Conservation (phyloP, 1,284 basidiomycete genomes). For the Tilletia caries region DNA sequence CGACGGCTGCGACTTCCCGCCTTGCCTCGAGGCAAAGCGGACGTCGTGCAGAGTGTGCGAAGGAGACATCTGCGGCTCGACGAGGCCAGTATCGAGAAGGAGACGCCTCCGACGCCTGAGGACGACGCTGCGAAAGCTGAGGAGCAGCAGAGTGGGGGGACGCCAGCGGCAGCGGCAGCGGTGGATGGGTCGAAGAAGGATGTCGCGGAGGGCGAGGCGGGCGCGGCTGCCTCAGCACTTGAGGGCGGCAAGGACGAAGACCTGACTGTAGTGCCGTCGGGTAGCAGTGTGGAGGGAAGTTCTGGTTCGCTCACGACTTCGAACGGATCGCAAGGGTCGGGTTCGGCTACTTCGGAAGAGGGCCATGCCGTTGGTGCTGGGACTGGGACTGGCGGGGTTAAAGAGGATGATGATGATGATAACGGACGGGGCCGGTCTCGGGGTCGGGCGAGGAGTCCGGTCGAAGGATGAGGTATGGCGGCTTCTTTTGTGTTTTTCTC, state of each 20-base stretch:
- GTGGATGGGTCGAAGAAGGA: too few relatives aligned
- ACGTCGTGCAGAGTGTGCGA: constrained; percentile 47
- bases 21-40: constrained; percentile 46
- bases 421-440: background rate
- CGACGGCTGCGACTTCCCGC: constrained; percentile 47
- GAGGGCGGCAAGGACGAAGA: background rate
- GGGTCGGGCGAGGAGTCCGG: background rate
- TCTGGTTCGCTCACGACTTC: background rate
- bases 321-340: background rate
- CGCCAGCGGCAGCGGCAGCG: background rate
- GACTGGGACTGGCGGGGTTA: background rate
- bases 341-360: background rate
- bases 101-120: constrained; percentile 13
- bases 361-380: background rate
- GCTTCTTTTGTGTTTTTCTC: too few relatives aligned
- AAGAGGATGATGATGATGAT: background rate
- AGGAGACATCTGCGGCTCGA: constrained; percentile 48
- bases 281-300: background rate
- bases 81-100: constrained; percentile 49
- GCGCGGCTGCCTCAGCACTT: background rate
- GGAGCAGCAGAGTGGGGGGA: too few relatives aligned
- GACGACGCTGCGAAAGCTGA: constrained; percentile 18
- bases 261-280: background rate
- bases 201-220: background rate
- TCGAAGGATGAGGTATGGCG: too few relatives aligned